Evolutionary conservation across 257 asterid genomes (phyloP).

Genomic region (Capsicum pubescens): DNA sequence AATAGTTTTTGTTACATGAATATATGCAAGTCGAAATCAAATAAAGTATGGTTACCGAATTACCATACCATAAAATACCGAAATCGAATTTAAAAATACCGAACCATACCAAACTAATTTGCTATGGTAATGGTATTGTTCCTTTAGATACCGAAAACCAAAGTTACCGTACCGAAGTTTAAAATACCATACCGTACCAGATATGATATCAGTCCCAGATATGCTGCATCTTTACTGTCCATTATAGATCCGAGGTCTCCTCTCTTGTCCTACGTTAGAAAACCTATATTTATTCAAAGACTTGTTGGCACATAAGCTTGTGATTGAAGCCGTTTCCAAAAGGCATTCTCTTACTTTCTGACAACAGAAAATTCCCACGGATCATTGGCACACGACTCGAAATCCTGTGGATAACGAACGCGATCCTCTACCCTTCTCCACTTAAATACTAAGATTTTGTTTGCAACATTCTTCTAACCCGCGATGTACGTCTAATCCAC

Average conservation of each 20-base stretch:
- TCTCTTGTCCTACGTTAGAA: neutral
- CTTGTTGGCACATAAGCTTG: neutral
- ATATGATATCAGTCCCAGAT: neutral
- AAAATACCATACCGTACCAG: too few species aligned
- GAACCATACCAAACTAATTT: too few species aligned
- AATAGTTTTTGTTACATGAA: too few species aligned
- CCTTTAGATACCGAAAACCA: too few species aligned
- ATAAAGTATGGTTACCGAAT: too few species aligned
- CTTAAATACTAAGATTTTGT: neutral
- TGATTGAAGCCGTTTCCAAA: constrained; percentile 2
- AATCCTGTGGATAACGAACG: neutral
- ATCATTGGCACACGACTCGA: too few species aligned
- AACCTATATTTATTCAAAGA: neutral
- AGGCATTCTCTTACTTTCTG: neutral
- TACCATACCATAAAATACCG: too few species aligned
- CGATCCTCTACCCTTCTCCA: neutral
- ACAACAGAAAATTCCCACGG: neutral
- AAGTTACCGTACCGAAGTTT: too few species aligned
- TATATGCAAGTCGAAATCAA: too few species aligned
- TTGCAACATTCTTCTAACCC: neutral
- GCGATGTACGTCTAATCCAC: neutral
- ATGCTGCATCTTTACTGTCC: neutral
- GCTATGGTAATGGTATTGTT: too few species aligned
- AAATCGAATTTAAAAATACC: too few species aligned
- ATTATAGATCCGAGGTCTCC: neutral